These are phyloP conservation scores for Penicillium flavigenum DNA, from an alignment of 495 filamentous ascomycete species.

Conservation along the genomic window DNA sequence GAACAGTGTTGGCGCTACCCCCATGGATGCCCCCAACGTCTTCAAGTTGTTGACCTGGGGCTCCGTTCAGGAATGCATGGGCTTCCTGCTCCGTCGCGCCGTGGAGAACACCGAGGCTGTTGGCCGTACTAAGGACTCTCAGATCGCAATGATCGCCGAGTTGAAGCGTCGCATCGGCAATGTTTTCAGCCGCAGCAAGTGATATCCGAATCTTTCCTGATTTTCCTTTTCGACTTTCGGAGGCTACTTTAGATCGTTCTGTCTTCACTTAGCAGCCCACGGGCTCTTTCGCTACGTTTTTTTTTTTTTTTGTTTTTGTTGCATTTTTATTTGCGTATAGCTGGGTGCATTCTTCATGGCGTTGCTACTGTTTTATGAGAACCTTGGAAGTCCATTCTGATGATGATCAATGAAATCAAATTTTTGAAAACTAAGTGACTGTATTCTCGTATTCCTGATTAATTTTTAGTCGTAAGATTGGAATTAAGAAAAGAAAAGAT, in stretches of 20 bases:
- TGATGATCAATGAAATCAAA: constrained; percentile 22
- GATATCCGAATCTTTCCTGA: constrained; percentile 6
- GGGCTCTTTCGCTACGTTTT: constrained; percentile 4
- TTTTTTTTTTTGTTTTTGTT: not conserved
- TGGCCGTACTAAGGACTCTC: constrained; percentile 69
- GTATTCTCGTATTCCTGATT: too few species aligned
- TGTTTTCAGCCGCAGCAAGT: constrained; percentile 37
- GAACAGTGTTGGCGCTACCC: constrained; percentile 17
- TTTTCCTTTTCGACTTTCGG: constrained; percentile 6
- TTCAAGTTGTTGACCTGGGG: constrained; percentile 96
- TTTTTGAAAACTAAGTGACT: not conserved
- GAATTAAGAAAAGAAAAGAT: not conserved
- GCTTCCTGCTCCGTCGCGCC: constrained; percentile 80
- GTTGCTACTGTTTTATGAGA: not conserved
- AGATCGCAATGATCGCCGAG: constrained; percentile 71
- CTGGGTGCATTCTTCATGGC: constrained; percentile 20
- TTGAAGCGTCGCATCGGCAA: constrained; percentile 60
- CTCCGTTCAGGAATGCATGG: constrained; percentile 87
- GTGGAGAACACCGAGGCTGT: constrained; percentile 92
- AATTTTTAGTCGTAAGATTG: too few species aligned
- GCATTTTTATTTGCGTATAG: constrained; percentile 17
- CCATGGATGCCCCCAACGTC: constrained; percentile 55
- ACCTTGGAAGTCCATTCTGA: not conserved
- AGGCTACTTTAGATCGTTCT: constrained; percentile 7
- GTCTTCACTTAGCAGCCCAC: constrained; percentile 10